These are phyloP conservation scores for Penicillium pancosmium DNA, from an alignment of 495 filamentous ascomycete genomes.

Conservation along the genomic window DNA sequence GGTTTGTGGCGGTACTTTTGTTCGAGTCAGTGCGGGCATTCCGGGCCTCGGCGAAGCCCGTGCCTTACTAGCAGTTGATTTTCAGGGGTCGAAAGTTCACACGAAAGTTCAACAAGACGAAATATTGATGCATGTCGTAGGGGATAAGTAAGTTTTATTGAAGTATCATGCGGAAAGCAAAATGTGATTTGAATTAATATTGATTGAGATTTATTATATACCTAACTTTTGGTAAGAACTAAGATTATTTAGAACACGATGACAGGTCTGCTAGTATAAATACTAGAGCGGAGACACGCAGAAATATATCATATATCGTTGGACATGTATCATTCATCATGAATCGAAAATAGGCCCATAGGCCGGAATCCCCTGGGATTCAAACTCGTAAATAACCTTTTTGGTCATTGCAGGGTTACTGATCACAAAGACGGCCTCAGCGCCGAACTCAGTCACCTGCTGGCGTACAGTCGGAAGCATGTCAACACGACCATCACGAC, in stretches of 20 bases:
- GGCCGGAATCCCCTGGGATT: constrained; percentile 67
- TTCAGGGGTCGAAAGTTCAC: too few relatives aligned
- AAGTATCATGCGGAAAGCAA: too few relatives aligned
- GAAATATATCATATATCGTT: constrained; percentile 46
- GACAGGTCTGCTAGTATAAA: not conserved
- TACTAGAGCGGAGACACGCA: not conserved
- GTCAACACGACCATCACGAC: constrained; percentile 45
- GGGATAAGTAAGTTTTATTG: too few relatives aligned
- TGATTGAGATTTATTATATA: not conserved
- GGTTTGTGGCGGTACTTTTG: not conserved
- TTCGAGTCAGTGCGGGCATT: not conserved
- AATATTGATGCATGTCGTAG: too few relatives aligned
- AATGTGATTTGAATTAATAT: not conserved
- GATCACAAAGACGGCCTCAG: constrained; percentile 73
- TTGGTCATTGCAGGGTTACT: constrained; percentile 72
- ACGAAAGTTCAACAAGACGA: too few relatives aligned
- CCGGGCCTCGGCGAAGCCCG: not conserved
- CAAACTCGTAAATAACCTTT: constrained; percentile 73
- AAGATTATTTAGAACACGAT: not conserved
- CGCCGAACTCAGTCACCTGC: constrained; percentile 55
- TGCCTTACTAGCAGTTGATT: not conserved
- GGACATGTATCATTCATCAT: constrained; percentile 59
- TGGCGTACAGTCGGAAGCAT: constrained; percentile 57
- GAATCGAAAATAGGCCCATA: constrained; percentile 86
- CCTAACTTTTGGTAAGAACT: not conserved